Evolutionary conservation across 176 grass and related monocot species (phyloP).

Genomic region (Bolboschoenus planiculmis): DNA sequence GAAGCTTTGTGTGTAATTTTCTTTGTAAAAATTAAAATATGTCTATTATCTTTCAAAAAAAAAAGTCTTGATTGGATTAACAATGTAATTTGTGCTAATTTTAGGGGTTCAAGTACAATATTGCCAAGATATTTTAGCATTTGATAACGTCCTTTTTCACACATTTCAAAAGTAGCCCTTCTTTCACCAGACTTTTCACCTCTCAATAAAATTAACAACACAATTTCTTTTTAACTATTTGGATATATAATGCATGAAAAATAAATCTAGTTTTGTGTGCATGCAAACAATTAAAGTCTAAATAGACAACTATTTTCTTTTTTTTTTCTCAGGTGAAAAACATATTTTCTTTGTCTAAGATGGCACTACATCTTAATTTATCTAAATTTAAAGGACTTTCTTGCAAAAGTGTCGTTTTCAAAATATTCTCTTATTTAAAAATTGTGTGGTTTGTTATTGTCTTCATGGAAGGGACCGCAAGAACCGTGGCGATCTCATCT

Average conservation of each 20-base stretch:
- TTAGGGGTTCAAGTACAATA: not conserved
- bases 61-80: no score
- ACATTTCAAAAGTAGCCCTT: not conserved
- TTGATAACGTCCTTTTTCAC: not conserved
- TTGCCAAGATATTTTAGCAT: not conserved
- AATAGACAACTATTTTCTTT: not conserved
- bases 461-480: not conserved
- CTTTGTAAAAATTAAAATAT: no score
- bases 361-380: not conserved
- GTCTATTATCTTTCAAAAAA: no score
- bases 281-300: not conserved
- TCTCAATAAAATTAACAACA: not conserved
- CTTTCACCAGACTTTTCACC: not conserved
- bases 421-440: not conserved
- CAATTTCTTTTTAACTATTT: no score
- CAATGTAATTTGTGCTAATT: not conserved
- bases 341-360: not conserved
- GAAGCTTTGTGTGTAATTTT: no score
- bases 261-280: not conserved
- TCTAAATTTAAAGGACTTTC: not conserved
- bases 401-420: not conserved
- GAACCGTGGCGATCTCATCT: conserved; percentile 7
- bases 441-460: not conserved
- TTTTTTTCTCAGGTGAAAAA: not conserved
- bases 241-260: no score